Percentiles rank a stretch among this genome's conserved stretches.
Conservation (phyloP, 2,329 filamentous ascomycete genomes). For the Colletotrichum navitas region DNA sequence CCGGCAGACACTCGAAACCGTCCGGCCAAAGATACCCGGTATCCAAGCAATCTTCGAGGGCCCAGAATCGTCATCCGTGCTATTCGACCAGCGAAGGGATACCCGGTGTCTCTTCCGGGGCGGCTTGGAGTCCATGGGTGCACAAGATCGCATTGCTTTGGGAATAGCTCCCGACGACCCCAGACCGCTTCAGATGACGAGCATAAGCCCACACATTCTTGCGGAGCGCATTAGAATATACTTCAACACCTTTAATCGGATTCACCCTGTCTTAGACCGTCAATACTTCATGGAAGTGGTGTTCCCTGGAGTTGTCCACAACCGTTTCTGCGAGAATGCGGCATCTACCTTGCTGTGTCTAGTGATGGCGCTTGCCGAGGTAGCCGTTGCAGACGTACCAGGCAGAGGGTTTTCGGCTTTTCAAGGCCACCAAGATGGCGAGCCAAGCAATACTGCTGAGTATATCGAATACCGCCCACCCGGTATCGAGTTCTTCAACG, state of each 20-base stretch:
- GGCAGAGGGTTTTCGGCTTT: conserved; percentile 57
- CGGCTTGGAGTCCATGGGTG: conserved; percentile 22
- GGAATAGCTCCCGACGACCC: conserved; percentile 4
- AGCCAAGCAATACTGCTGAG: conserved; percentile 46
- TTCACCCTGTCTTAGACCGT: conserved; percentile 71
- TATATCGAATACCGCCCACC: conserved; percentile 61
- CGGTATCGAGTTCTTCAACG: conserved; percentile 71
- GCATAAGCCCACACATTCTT: conserved; percentile 63
- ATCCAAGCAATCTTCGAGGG: conserved; percentile 25
- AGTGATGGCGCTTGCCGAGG: conserved; percentile 70
- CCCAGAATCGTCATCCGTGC: conserved; percentile 20
- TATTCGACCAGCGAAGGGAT: conserved; percentile 34
- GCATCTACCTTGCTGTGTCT: conserved; percentile 67
- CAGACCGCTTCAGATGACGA: conserved; percentile 16
- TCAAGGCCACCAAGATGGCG: conserved; percentile 37
- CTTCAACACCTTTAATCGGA: conserved; percentile 70
- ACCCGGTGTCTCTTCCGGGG: conserved; percentile 21
- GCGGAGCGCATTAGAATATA: conserved; percentile 65
- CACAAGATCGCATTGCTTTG: conserved; percentile 14
- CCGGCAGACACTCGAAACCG: conserved; percentile 35
- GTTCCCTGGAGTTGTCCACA: conserved; percentile 58
- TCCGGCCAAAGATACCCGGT: conserved; percentile 23
- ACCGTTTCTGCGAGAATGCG: conserved; percentile 63
- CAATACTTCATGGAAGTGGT: conserved; percentile 64
- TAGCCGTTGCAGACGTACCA: conserved; percentile 64